phyloP scores from a whole-genome alignment of 805 yeast genomes.

The Candida anglica region DNA sequence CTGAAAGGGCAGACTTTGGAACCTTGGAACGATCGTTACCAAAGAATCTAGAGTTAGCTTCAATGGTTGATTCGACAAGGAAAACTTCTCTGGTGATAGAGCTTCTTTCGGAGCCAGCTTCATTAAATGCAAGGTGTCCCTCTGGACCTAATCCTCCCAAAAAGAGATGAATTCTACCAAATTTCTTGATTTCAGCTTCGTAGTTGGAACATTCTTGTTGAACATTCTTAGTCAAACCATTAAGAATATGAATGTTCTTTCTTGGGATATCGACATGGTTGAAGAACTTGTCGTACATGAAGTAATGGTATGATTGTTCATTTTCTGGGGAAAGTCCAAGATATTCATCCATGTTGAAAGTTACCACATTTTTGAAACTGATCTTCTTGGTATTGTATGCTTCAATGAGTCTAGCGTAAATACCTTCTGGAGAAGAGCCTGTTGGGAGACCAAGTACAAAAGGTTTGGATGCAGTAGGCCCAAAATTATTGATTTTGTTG shows the following conservation, averaged over 20 bases:
- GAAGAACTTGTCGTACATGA: conserved; percentile 54
- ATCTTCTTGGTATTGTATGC: conserved; percentile 40
- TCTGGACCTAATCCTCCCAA: conserved; percentile 60
- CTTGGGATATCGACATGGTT: conserved; percentile 51
- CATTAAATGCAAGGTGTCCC: conserved; percentile 61
- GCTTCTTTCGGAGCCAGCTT: conserved; percentile 46
- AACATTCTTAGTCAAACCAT: conserved; percentile 46
- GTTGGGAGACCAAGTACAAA: conserved; percentile 59
- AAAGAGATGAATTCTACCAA: conserved; percentile 50
- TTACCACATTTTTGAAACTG: conserved; percentile 49
- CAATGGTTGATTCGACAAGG: conserved; percentile 46
- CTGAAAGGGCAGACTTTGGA: conserved; percentile 49
- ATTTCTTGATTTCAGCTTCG: conserved; percentile 43
- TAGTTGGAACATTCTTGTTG: conserved; percentile 45
- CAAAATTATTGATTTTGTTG: conserved; percentile 37
- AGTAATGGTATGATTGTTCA: conserved; percentile 53
- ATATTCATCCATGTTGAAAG: conserved; percentile 64
- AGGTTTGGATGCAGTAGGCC: conserved; percentile 43
- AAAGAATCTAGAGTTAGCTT: conserved; percentile 53
- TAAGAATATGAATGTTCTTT: conserved; percentile 49
- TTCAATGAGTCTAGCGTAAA: conserved; percentile 43
- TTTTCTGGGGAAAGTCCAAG: conserved; percentile 44
- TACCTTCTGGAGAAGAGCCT: conserved; percentile 58
- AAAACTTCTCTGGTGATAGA: conserved; percentile 44
- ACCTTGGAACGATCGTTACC: conserved; percentile 42